phyloP scores from a whole-genome alignment of 352 stramenopile species.

The Phytophthora macrochlamydospora region DNA sequence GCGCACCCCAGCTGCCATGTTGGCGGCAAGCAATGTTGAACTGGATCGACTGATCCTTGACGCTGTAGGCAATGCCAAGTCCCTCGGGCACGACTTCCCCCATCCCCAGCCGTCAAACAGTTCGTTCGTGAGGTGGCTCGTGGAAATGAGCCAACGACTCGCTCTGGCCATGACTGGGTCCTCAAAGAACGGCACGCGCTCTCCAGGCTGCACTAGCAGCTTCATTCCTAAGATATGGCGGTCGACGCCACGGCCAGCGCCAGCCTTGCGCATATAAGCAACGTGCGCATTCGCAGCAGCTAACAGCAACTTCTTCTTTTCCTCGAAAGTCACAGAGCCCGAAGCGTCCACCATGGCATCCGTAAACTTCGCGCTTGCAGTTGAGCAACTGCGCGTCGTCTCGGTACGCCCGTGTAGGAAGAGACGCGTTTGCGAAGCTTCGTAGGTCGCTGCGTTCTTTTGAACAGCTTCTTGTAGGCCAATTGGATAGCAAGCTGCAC shows the following conservation, averaged over 20 bases:
- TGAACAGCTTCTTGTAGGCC: constrained; percentile 83
- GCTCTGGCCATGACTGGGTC: constrained; percentile 67
- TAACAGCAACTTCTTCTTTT: constrained; percentile 55
- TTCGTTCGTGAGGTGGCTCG: constrained; percentile 82
- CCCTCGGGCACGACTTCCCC: constrained; percentile 84
- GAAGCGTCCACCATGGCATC: constrained; percentile 78
- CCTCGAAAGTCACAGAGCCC: constrained; percentile 23
- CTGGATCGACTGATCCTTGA: constrained; percentile 79
- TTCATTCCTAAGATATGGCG: constrained; percentile 94
- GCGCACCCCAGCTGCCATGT: constrained; percentile 49
- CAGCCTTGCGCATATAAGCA: constrained; percentile 75
- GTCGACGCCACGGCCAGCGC: constrained; percentile 89
- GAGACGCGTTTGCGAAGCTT: constrained; percentile 93
- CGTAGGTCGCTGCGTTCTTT: constrained; percentile 90
- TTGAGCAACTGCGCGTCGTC: constrained; percentile 86
- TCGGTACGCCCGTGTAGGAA: constrained; percentile 96
- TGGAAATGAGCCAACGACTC: constrained; percentile 83
- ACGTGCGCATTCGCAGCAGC: constrained; percentile 56
- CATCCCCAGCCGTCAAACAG: constrained; percentile 86
- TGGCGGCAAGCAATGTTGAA: constrained; percentile 86
- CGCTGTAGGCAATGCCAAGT: constrained; percentile 81
- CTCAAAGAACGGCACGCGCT: constrained; percentile 74
- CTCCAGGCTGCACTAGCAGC: constrained; percentile 49
- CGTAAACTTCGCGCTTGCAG: constrained; percentile 83
- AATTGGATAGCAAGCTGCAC: constrained; percentile 96